Evolutionary conservation across 176 grass and related monocot species (phyloP).

Genomic region (Zizania latifolia): DNA sequence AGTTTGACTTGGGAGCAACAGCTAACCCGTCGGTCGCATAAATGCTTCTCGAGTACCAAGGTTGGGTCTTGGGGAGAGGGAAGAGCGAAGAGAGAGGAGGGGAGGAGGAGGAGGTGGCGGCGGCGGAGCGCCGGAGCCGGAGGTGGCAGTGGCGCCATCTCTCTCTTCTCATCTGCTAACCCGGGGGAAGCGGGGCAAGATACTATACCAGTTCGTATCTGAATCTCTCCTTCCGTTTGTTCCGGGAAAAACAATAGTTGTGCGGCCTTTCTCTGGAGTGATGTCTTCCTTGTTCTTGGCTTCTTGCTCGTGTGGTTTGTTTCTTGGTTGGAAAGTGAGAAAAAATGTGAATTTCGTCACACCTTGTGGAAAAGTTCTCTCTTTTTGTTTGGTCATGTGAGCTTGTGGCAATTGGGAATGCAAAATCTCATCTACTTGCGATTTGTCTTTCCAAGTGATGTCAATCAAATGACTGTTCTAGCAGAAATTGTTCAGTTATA

Average conservation of each 20-base stretch:
- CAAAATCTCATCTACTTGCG: background rate
- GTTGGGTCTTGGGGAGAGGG: background rate
- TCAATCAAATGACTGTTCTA: background rate
- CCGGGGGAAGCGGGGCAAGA: background rate
- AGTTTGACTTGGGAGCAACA: slow-evolving; percentile 34
- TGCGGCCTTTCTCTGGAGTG: background rate
- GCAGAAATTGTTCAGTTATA: background rate
- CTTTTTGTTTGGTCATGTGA: background rate
- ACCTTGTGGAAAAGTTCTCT: background rate
- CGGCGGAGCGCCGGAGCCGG: background rate
- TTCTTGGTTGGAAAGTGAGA: background rate
- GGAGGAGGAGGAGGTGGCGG: background rate
- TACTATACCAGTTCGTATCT: slow-evolving; percentile 17
- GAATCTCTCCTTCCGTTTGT: background rate
- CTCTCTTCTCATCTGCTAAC: slow-evolving; percentile 1
- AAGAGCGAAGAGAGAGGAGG: background rate
- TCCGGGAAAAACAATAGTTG: background rate
- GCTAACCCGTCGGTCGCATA: slow-evolving; percentile 30
- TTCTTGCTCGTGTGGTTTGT: background rate
- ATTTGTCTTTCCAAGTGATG: background rate
- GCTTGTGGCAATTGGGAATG: background rate
- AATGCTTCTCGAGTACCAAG: slow-evolving; percentile 11
- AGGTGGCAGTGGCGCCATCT: background rate
- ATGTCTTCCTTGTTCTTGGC: background rate
- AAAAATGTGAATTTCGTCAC: no score